Percentiles rank a stretch among this genome's conserved stretches.
Evolutionary conservation across 768 basidiomycete species (phyloP).

Genomic region (Boletellus ananiceps): DNA sequence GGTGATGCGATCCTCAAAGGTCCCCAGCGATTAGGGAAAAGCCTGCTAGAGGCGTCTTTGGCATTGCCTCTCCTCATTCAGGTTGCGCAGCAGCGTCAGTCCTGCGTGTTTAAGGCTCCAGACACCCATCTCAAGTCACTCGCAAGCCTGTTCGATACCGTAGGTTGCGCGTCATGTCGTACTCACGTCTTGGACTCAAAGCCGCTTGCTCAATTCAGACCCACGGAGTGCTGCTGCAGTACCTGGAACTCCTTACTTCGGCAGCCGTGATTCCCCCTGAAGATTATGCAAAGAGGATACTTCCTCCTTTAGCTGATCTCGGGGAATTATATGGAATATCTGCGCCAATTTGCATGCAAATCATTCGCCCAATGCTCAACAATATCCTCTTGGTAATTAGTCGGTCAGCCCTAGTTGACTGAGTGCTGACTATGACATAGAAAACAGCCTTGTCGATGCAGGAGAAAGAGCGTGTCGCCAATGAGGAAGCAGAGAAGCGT

Average conservation of each 20-base stretch:
- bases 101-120: constrained; percentile 69
- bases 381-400: constrained; percentile 52
- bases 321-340: constrained; percentile 74
- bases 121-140: constrained; percentile 83
- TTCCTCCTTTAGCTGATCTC: constrained; percentile 74
- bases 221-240: constrained; percentile 90
- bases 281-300: constrained; percentile 68
- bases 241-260: constrained; percentile 80
- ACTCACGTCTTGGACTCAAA: constrained; percentile 18
- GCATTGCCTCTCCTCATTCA: constrained; percentile 89
- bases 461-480: constrained; percentile 64
- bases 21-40: constrained; percentile 61
- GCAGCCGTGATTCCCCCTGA: constrained; percentile 60
- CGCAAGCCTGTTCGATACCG: constrained; percentile 83
- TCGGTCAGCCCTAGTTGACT: neutral
- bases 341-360: constrained; percentile 89
- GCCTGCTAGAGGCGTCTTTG: constrained; percentile 62
- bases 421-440: constrained; percentile 32
- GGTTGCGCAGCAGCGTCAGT: constrained; percentile 86
- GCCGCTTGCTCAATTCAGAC: constrained; percentile 47
- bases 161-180: constrained; percentile 39
- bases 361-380: constrained; percentile 79
- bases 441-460: constrained; percentile 57
- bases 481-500: constrained; percentile 74
- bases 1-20: constrained; percentile 60